These are phyloP conservation scores for Puccinia novopanici DNA, from an alignment of 1,284 basidiomycete genomes.

Conservation along the genomic window DNA sequence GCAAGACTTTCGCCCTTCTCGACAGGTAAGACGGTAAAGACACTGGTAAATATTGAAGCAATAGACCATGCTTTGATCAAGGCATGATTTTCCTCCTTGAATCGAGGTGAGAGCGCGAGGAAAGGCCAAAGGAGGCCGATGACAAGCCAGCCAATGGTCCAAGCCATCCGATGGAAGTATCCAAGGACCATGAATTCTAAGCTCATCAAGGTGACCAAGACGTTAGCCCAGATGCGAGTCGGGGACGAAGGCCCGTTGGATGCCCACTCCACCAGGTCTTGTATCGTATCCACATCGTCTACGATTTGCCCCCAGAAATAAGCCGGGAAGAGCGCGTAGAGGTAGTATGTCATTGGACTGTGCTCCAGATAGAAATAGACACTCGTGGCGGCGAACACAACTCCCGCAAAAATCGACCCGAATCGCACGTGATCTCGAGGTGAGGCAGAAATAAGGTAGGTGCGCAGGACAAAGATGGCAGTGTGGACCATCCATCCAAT, in stretches of 20 bases:
- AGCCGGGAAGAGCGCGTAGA: conserved; percentile 74
- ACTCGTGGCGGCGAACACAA: conserved; percentile 58
- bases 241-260: neutral
- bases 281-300: conserved; percentile 44
- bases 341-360: conserved; percentile 73
- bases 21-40: conserved; percentile 74
- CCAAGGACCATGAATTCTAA: conserved; percentile 76
- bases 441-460: conserved; percentile 57
- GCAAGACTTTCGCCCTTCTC: conserved; percentile 71
- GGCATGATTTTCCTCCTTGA: conserved; percentile 57
- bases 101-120: conserved; percentile 62
- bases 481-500: conserved; percentile 69
- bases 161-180: conserved; percentile 66
- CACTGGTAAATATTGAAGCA: conserved; percentile 65
- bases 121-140: conserved; percentile 73
- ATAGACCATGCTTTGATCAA: conserved; percentile 64
- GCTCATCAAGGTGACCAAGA: conserved; percentile 31
- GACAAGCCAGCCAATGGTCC: conserved; percentile 70
- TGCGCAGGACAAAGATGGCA: conserved; percentile 55
- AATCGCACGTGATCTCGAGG: conserved; percentile 58
- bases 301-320: conserved; percentile 66
- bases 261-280: conserved; percentile 9
- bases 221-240: conserved; percentile 26
- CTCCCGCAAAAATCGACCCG: conserved; percentile 57
- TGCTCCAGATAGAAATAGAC: conserved; percentile 68